These are phyloP conservation scores for Tricladium varicosporioides DNA, from an alignment of 2,329 filamentous ascomycete species.

Conservation along the genomic window DNA sequence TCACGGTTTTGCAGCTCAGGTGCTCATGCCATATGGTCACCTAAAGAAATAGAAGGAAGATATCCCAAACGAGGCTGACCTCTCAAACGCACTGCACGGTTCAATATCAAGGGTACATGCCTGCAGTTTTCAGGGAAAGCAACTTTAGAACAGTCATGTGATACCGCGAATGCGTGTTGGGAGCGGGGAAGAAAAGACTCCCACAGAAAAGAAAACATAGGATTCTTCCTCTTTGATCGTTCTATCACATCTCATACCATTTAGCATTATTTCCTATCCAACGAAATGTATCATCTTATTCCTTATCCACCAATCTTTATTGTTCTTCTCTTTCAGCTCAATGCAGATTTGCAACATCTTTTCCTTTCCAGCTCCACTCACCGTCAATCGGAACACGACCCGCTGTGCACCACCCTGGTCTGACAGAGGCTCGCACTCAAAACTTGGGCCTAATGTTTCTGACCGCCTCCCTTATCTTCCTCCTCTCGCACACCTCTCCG, in stretches of 20 bases:
- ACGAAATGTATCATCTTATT: too few relatives aligned
- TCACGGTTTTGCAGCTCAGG: too few relatives aligned
- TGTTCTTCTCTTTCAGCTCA: too few relatives aligned
- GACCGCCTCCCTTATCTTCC: not conserved
- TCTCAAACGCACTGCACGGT: too few relatives aligned
- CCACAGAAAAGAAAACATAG: not conserved
- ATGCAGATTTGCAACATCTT: not conserved
- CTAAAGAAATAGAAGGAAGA: too few relatives aligned
- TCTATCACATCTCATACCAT: not conserved
- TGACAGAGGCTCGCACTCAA: too few relatives aligned
- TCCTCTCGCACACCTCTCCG: too few relatives aligned
- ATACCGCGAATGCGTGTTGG: not conserved
- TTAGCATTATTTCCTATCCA: too few relatives aligned
- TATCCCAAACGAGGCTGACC: too few relatives aligned
- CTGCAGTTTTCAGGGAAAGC: not conserved
- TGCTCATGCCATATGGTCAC: too few relatives aligned
- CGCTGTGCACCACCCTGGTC: not conserved
- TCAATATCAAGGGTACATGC: too few relatives aligned
- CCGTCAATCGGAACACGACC: not conserved
- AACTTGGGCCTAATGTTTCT: not conserved
- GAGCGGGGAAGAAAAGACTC: not conserved
- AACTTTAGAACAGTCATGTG: not conserved
- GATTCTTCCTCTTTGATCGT: not conserved
- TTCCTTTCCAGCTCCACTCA: not conserved
- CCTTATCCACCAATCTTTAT: too few relatives aligned